A percentile compares a stretch with the other conserved stretches of the same genome.
phyloP scores from a whole-genome alignment of 257 asterid genomes.

The Primulina huaijiensis region DNA sequence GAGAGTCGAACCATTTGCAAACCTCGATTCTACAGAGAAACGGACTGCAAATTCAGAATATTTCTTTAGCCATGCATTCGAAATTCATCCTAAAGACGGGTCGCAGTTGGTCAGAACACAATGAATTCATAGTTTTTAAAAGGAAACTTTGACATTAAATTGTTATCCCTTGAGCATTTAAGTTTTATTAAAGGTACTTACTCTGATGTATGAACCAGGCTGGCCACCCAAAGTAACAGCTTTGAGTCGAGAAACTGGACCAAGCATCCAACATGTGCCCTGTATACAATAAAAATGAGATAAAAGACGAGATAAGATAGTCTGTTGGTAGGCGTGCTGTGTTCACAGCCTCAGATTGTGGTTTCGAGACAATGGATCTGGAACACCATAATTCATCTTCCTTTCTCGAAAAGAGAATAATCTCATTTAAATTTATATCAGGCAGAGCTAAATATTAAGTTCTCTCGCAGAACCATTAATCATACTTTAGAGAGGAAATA shows the following conservation, averaged over 20 bases:
- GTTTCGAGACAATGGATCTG: background rate
- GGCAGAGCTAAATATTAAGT: background rate
- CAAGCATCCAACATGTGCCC: constrained; percentile 37
- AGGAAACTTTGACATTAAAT: background rate
- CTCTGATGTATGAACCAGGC: constrained; percentile 30
- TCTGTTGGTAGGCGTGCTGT: background rate
- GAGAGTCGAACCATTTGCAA: background rate
- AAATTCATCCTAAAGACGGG: background rate
- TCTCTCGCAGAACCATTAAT: background rate
- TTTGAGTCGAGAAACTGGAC: constrained; percentile 42
- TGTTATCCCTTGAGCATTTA: constrained; percentile 14
- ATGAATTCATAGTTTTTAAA: background rate
- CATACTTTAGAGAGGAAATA: background rate
- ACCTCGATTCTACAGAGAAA: background rate
- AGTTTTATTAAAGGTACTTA: constrained; percentile 30
- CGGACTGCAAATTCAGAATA: background rate
- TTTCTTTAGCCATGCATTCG: background rate
- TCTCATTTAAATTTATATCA: background rate
- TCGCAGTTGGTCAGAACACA: background rate
- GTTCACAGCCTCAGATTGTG: background rate
- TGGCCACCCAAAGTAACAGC: constrained; percentile 33
- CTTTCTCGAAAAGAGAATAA: background rate
- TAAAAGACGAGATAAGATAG: background rate
- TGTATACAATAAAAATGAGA: constrained; percentile 19
- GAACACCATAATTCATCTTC: background rate